Conservation (phyloP, 345 rosid genomes). For the Capsella bursapastoris region DNA sequence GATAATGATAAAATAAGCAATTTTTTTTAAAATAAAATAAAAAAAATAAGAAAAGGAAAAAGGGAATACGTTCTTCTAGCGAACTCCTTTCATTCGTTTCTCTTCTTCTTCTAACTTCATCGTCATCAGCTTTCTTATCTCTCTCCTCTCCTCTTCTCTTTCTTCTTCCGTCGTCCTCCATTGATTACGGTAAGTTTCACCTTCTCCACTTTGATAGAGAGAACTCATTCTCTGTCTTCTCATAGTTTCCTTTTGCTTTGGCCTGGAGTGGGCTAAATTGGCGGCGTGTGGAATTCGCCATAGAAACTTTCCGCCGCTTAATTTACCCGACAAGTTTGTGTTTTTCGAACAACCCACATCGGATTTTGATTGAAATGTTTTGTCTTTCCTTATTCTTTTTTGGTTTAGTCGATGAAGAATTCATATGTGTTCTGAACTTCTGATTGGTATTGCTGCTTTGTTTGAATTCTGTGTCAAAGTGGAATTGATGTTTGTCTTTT, state of each 20-base stretch:
- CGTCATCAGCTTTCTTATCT: slow-evolving; percentile 29
- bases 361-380: neutral
- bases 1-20: too few species aligned
- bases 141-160: slow-evolving; percentile 17
- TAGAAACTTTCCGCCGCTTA: neutral
- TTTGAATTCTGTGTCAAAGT: neutral
- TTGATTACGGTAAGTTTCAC: slow-evolving; percentile 33
- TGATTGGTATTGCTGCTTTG: neutral
- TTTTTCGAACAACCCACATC: too few species aligned
- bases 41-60: neutral
- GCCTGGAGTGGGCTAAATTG: neutral
- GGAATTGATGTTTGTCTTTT: neutral
- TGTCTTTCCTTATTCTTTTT: neutral
- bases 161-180: slow-evolving; percentile 21
- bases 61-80: slow-evolving; percentile 30
- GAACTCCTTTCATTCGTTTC: slow-evolving; percentile 40
- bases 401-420: slow-evolving; percentile 5
- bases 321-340: neutral
- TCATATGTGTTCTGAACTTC: neutral
- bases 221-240: too few species aligned
- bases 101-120: neutral
- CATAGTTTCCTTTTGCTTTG: neutral
- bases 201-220: neutral
- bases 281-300: neutral
- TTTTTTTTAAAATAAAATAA: neutral